A percentile compares a stretch with the other conserved stretches of the same genome.
phyloP scores from a whole-genome alignment of 805 yeast species.

The Cyberlindnera americana region DNA sequence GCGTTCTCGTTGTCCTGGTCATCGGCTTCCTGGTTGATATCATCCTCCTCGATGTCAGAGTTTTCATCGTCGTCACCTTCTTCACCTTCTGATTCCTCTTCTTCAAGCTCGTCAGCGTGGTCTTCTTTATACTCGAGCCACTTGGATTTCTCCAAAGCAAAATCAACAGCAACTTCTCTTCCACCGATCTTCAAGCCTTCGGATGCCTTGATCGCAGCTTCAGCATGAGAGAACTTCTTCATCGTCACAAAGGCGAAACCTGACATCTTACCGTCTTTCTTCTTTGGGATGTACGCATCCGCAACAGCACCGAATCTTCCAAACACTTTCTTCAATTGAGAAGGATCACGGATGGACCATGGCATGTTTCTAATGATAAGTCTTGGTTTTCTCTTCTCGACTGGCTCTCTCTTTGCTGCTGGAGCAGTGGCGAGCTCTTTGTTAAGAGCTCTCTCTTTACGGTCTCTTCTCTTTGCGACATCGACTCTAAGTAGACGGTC shows the following conservation, averaged over 20 bases:
- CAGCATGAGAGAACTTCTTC: slow-evolving; percentile 76
- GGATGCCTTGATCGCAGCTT: slow-evolving; percentile 70
- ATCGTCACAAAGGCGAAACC: slow-evolving; percentile 95
- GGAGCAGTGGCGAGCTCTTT: slow-evolving; percentile 1
- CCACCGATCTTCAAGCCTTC: slow-evolving; percentile 80
- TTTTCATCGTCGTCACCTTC: slow-evolving; percentile 30
- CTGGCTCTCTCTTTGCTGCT: slow-evolving; percentile 30
- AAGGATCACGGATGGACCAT: slow-evolving; percentile 87
- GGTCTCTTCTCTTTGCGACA: slow-evolving; percentile 87
- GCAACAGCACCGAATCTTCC: slow-evolving; percentile 78
- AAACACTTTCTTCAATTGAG: slow-evolving; percentile 65
- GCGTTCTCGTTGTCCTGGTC: slow-evolving; percentile 28
- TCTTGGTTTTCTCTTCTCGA: slow-evolving; percentile 81
- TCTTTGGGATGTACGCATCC: slow-evolving; percentile 86
- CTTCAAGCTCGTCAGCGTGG: slow-evolving; percentile 39
- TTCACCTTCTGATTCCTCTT: slow-evolving; percentile 33
- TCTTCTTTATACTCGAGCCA: slow-evolving; percentile 63
- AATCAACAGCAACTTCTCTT: slow-evolving; percentile 90
- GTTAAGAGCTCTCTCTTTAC: slow-evolving; percentile 37
- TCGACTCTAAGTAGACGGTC: slow-evolving; percentile 71
- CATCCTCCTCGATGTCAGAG: slow-evolving; percentile 21
- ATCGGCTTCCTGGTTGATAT: slow-evolving; percentile 17
- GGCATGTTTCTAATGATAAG: slow-evolving; percentile 90
- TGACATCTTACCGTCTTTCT: slow-evolving; percentile 81
- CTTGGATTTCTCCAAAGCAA: slow-evolving; percentile 81